Base-by-base conservation (phyloP, 768 basidiomycete species). In the Artomyces pyxidatus region DNA sequence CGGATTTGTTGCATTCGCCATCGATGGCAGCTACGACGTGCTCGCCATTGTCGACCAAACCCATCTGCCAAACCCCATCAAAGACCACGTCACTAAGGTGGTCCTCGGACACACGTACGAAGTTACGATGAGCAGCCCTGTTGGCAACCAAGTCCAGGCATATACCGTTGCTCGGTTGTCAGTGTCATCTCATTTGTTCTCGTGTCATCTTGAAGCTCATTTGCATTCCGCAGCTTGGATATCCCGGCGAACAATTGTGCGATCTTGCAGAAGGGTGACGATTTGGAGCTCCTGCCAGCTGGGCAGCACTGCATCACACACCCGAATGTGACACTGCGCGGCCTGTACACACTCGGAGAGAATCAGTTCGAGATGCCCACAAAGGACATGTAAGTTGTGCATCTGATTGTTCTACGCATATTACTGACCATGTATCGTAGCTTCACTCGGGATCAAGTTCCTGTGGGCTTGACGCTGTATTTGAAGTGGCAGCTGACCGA, bases 171-270 rank as follows among this genome's bases (percentile, higher is more conserved):
- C 88, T 0, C 75, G 81, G 41, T 90, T 90, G 84, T 86, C 55
- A 45, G 77, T 61, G n/a, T 50, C 48, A 22, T 37, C 8, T 37
- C 54, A 50, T 23, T 45, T 30, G 30, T 12, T 42, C 56, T 14
- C 28, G 44, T 38, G 22, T 21, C 37, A 17, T 41, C 28, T 21
- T 35, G 40, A 42, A 29, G 5, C 28, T 35, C n/a, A 39, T 35
- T 55, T 30, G n/a, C 9, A 26, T 32, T 44, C 35, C 29, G 14
- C 50, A 88, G 84, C 69, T 65, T 89, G 61, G 82, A 88, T 55
- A 87, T 89, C 42, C 88, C 88, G 6, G 88, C 88, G 23, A 89
- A 79, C 59, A 91, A 91, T 61, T 90, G 88, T 59, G 89, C 87
- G 30, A 85, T 90, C 50, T 71, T 91, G 42, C 89, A 91, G 63